Conservation (phyloP, 495 filamentous ascomycete genomes). For the Penicillium arizonense region DNA sequence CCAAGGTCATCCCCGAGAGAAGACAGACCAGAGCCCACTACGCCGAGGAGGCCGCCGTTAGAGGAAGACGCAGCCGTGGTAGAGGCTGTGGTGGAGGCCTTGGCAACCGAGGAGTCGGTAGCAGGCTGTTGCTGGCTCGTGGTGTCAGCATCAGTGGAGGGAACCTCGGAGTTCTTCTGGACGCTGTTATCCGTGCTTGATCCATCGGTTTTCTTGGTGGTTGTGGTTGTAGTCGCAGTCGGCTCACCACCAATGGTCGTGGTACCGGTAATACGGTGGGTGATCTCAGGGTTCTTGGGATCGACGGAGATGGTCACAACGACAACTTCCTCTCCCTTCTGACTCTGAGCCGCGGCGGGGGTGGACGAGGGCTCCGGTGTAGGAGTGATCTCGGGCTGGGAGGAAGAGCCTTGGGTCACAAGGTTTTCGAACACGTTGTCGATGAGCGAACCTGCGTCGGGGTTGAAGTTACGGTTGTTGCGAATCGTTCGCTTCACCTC, state of each 20-base stretch:
- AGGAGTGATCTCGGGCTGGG: not conserved
- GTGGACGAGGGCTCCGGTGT: not conserved
- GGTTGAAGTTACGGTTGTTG: conserved; percentile 17
- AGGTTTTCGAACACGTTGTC: not conserved
- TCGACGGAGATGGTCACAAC: conserved; percentile 22
- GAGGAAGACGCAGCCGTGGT: conserved; percentile 1
- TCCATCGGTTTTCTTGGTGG: conserved; percentile 9
- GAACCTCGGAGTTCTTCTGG: conserved; percentile 1
- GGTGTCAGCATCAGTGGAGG: conserved; percentile 10
- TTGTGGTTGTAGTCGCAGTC: conserved; percentile 9
- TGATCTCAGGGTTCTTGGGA: conserved; percentile 10
- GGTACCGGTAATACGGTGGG: conserved; percentile 13
- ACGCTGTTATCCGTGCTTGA: conserved; percentile 4
- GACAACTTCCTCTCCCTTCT: conserved; percentile 17
- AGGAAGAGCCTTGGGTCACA: not conserved
- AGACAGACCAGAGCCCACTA: not conserved
- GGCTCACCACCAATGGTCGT: conserved; percentile 21
- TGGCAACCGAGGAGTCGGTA: not conserved
- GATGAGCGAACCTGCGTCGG: conserved; percentile 1
- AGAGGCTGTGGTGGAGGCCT: not conserved
- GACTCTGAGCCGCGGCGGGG: not conserved
- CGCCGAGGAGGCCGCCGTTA: conserved; percentile 1
- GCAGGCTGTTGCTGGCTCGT: conserved; percentile 3
- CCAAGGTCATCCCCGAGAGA: not conserved
- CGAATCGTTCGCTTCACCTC: conserved; percentile 44